A percentile compares a stretch with the other conserved stretches of the same genome.
Evolutionary conservation across 352 stramenopile genomes (phyloP).

Genomic region (Pythium coloratum): DNA sequence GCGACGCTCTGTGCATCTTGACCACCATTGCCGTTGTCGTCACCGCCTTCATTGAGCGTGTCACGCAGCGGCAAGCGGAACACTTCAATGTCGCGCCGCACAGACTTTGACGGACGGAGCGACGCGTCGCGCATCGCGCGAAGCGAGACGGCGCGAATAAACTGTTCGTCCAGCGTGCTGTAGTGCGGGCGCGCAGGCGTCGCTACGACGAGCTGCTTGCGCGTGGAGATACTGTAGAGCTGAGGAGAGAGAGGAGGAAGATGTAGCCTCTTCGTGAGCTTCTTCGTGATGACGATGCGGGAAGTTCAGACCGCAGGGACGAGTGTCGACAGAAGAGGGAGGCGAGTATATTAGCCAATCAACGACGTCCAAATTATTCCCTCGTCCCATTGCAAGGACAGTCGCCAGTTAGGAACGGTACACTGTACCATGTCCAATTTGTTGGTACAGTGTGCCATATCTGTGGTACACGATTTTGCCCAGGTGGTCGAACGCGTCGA

Average conservation of each 20-base stretch:
- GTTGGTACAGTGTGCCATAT: conserved; percentile 2
- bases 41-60: conserved; percentile 61
- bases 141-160: conserved; percentile 4
- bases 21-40: conserved; percentile 11
- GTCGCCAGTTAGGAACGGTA: conserved; percentile 9
- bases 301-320: neutral
- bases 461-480: neutral
- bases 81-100: conserved; percentile 52
- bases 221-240: neutral
- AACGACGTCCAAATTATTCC: neutral
- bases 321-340: neutral
- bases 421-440: conserved; percentile 1
- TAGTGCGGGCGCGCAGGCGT: neutral
- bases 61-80: conserved; percentile 66
- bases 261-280: neutral
- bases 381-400: conserved; percentile 10
- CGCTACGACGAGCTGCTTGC: neutral
- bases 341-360: conserved; percentile 15
- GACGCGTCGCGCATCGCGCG: conserved; percentile 10
- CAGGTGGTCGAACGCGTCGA: neutral
- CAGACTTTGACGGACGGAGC: conserved; percentile 19
- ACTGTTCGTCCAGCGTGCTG: conserved; percentile 4
- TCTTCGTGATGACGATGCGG: neutral
- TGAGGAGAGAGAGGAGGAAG: neutral
- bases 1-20: neutral